Base-by-base conservation (phyloP, 108 stramenopile species). In the Fragilaria crotonensis region DNA sequence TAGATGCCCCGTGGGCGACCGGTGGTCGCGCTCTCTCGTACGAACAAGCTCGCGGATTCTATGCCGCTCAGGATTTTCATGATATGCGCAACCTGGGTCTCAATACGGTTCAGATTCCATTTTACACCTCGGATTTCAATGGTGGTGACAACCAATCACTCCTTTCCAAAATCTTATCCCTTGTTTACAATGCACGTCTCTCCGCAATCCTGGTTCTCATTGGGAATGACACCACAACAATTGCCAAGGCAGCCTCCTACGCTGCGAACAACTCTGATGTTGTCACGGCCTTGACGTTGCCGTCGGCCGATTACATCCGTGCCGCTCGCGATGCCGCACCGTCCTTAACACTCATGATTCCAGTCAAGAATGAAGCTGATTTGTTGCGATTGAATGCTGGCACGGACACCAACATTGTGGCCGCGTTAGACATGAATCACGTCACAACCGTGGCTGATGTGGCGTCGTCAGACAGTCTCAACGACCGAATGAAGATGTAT, bases 401-500 rank as follows among this genome's bases (percentile, higher is more conserved):
- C 29, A 36, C 41, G 3, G 82, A 84, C 47, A 22, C 45, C 0
- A 46, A 73, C 32, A 59, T 83, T 1, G 80, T 60, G 45, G 81
- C 62, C 25, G 68, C 83, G 0, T 57, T 88, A 11, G 74, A 70
- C 7, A 65, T 72, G 23, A 33, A 25, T 33, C 78, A 83, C 30
- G 67, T 60, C 17, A 18, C 27, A 7, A 72, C 73, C 3, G 68
- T 85, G 2, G 84, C 67, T 5, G 81, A 84, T 66, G 57, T 85
- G 50, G 88, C 88, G 1, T 84, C 83, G 14, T 77, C 79, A 1
- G 59, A 32, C 21, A 71, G 70, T 3, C 19, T 49, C 18, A 77
- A 77, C 20, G 88, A 90, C 53, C 70, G 88, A 3, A 54, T 69
- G 68, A 90, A 90, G 63, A 59, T 86, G 57, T 90, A 81, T 58